Percentiles rank a stretch among this genome's conserved stretches.
Evolutionary conservation across 106 monocot genomes (phyloP).

Genomic region (Phalaenopsis equestris): DNA sequence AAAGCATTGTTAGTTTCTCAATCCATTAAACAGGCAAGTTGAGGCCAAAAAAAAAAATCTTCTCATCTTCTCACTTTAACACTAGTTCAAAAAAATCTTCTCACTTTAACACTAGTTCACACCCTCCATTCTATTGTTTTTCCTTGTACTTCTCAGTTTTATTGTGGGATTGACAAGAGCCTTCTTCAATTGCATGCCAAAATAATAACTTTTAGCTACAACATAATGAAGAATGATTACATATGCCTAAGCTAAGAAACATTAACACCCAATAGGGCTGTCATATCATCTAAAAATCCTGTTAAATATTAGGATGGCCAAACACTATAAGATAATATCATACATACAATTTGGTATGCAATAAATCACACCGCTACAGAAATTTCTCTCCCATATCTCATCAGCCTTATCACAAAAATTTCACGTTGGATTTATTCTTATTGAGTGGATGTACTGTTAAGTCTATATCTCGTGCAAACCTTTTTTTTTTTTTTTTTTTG

Average conservation of each 20-base stretch:
- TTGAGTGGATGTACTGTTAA: no score
- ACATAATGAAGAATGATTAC: not conserved
- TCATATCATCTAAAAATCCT: not conserved
- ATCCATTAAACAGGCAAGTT: not conserved
- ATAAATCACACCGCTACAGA: not conserved
- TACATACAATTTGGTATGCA: not conserved
- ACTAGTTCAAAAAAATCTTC: not conserved
- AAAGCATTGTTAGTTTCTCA: not conserved
- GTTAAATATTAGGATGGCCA: not conserved
- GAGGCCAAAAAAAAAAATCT: no score
- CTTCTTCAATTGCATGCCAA: not conserved
- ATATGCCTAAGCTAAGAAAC: not conserved
- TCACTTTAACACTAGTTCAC: not conserved
- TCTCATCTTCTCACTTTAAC: not conserved
- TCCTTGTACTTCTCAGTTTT: not conserved
- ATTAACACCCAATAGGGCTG: not conserved
- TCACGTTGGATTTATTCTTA: no score
- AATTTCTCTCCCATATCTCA: not conserved
- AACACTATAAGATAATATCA: not conserved
- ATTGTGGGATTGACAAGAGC: not conserved
- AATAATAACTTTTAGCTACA: not conserved
- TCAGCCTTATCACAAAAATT: not conserved
- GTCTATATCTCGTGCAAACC: no score
- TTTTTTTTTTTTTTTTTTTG: no score
- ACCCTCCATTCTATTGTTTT: not conserved